These are phyloP conservation scores for Zymoseptoria brevis DNA, from an alignment of 2,329 filamentous ascomycete species.

Conservation along the genomic window DNA sequence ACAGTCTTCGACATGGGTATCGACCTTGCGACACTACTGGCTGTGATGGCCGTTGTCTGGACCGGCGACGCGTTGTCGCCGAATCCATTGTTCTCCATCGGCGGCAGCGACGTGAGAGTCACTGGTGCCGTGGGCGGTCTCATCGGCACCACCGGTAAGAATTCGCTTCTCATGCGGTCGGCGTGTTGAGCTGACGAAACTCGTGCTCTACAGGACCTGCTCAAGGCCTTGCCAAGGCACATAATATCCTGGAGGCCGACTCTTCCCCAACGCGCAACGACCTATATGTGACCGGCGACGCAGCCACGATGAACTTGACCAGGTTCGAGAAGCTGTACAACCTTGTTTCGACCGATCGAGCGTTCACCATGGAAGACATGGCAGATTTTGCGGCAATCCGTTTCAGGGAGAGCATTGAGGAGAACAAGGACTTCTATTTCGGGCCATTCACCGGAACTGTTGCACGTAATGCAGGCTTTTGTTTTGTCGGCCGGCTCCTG, in stretches of 20 bases:
- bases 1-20: slow-evolving; percentile 24
- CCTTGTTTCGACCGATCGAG: slow-evolving; percentile 14
- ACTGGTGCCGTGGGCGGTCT: slow-evolving; percentile 34
- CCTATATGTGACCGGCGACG: slow-evolving; percentile 42
- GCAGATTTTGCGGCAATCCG: slow-evolving; percentile 22
- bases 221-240: slow-evolving; percentile 39
- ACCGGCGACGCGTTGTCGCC: slow-evolving; percentile 35
- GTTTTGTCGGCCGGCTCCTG: slow-evolving; percentile 21
- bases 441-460: slow-evolving; percentile 24
- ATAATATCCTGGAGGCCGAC: slow-evolving; percentile 51
- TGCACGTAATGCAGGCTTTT: slow-evolving; percentile 20
- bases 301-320: slow-evolving; percentile 45
- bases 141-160: slow-evolving; percentile 17
- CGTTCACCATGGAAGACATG: slow-evolving; percentile 26
- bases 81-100: slow-evolving; percentile 27
- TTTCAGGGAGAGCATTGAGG: slow-evolving; percentile 19
- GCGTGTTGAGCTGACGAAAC: slow-evolving; percentile 8
- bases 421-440: slow-evolving; percentile 27
- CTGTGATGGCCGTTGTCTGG: slow-evolving; percentile 27
- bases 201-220: slow-evolving; percentile 11
- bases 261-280: slow-evolving; percentile 47
- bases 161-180: not conserved
- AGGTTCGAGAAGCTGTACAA: slow-evolving; percentile 44
- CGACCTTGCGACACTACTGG: slow-evolving; percentile 25
- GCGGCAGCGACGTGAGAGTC: slow-evolving; percentile 17